Base-by-base conservation (phyloP, 2,329 filamentous ascomycete genomes). In the Cercospora berteroae region DNA sequence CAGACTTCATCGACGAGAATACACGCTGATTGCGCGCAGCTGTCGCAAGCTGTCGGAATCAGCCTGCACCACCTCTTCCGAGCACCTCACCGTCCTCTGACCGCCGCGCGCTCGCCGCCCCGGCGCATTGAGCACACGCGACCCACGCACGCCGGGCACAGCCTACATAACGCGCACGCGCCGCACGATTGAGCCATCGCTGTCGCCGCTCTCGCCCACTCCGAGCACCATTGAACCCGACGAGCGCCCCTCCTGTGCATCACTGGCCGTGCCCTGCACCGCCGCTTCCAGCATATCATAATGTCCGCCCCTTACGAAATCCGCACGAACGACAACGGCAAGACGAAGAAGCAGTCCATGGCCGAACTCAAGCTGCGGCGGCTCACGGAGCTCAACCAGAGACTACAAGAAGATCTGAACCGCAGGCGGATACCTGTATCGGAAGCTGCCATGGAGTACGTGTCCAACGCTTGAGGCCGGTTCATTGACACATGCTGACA, bases 321-420 rank as follows among this genome's bases (percentile, higher is more conserved):
- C 75, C 87, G 88, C 79, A 85, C 85, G 68, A 88, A 86, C 73
- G 87, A 87, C 74, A 87, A 88, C 78, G 83, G 85, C 74, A 88
- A 87, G 86, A 96, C 94, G 85, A 98, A 96, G 85, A 97, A 97
- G 86, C 95, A 98, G 84, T 97, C 93, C 80, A 98, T 99, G 92
- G 94, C 94, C 75, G 95, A 99, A 81, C 88, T 99, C 72, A 99
- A 99, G 87, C 88, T 98, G 77, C 90, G 95, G 77, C 91, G 95
- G 72, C 86, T 99, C 81, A 98, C 94, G 69, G 95, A 99, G 84
- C 88, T 99, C 77, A 99, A 98, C 86, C 93, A 93, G 81, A 90
- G 95, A 75, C 84, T 99, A 80, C 92, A 94, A 77, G 95, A 99
- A 82, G 95, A 99, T 80, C 86, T 99, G 72, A 95, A 98, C 77